Conservation (phyloP, 495 filamentous ascomycete genomes). For the Daldinia caldariorum region DNA sequence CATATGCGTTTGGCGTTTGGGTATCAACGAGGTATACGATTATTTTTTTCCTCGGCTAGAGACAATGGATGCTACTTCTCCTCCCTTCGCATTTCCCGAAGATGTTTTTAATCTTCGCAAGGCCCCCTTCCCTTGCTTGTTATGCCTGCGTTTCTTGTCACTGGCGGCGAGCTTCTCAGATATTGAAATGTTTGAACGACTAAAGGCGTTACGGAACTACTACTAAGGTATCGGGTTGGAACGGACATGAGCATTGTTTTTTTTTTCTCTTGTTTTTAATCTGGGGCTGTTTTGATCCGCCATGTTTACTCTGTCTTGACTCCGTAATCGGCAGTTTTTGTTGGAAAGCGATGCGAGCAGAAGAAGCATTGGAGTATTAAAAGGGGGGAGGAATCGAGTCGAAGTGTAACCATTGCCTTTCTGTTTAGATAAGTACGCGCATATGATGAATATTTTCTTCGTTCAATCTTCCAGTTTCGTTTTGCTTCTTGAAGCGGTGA, state of each 20-base stretch:
- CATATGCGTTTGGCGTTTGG: conserved; percentile 48
- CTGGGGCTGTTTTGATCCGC: conserved; percentile 18
- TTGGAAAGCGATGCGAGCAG: conserved; percentile 26
- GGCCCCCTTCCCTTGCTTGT: neutral
- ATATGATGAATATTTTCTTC: conserved; percentile 48
- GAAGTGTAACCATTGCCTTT: conserved; percentile 26
- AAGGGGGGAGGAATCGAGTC: conserved; percentile 19
- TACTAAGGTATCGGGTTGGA: conserved; percentile 18
- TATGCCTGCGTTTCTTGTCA: conserved; percentile 9
- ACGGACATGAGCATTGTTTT: conserved; percentile 30
- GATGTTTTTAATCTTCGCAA: neutral
- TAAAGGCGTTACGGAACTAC: conserved; percentile 31
- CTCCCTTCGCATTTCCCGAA: conserved; percentile 12
- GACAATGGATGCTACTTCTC: conserved; percentile 24
- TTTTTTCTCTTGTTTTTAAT: conserved; percentile 26
- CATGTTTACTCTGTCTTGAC: conserved; percentile 7
- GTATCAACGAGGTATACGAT: conserved; percentile 37
- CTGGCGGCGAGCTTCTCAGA: conserved; percentile 9
- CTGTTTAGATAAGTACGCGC: conserved; percentile 42
- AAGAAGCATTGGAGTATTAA: conserved; percentile 29
- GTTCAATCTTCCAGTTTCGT: neutral
- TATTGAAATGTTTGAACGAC: conserved; percentile 26
- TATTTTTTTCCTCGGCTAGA: conserved; percentile 17
- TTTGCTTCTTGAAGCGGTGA: conserved; percentile 1
- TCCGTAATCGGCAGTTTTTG: conserved; percentile 2